Conservation (phyloP, 768 basidiomycete genomes). For the Xerocomellus chrysenteron region DNA sequence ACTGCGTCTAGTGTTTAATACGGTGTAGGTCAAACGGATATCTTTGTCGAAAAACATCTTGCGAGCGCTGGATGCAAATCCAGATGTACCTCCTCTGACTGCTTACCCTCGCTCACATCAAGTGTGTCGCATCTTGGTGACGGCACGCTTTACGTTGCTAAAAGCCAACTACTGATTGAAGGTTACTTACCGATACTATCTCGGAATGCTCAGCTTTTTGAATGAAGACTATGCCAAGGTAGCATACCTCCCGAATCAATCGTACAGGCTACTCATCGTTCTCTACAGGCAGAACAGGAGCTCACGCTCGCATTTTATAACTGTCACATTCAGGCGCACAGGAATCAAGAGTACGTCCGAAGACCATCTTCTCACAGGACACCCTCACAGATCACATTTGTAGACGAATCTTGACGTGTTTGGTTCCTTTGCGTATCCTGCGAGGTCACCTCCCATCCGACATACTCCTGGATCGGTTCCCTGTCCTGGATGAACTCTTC, state of each 20-base stretch:
- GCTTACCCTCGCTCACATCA: slow-evolving; percentile 85
- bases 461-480: slow-evolving; percentile 69
- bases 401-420: slow-evolving; percentile 88
- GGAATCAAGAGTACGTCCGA: slow-evolving; percentile 78
- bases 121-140: slow-evolving; percentile 40
- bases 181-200: slow-evolving; percentile 93
- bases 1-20: background rate
- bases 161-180: slow-evolving; percentile 34
- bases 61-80: slow-evolving; percentile 81
- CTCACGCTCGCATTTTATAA: slow-evolving; percentile 84
- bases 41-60: slow-evolving; percentile 90
- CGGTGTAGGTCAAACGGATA: slow-evolving; percentile 77
- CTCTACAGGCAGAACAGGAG: slow-evolving; percentile 75
- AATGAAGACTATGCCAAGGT: slow-evolving; percentile 90
- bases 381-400: background rate
- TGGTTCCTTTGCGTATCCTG: slow-evolving; percentile 86
- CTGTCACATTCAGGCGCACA: slow-evolving; percentile 65
- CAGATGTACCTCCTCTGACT: slow-evolving; percentile 76
- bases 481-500: slow-evolving; percentile 70
- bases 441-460: slow-evolving; percentile 82
- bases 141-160: slow-evolving; percentile 1
- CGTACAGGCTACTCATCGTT: background rate
- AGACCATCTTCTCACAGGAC: background rate
- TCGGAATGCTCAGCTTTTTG: slow-evolving; percentile 92
- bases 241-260: slow-evolving; percentile 5